Base-by-base conservation (phyloP, 148 eudicot species). In the Simmondsia chinensis region DNA sequence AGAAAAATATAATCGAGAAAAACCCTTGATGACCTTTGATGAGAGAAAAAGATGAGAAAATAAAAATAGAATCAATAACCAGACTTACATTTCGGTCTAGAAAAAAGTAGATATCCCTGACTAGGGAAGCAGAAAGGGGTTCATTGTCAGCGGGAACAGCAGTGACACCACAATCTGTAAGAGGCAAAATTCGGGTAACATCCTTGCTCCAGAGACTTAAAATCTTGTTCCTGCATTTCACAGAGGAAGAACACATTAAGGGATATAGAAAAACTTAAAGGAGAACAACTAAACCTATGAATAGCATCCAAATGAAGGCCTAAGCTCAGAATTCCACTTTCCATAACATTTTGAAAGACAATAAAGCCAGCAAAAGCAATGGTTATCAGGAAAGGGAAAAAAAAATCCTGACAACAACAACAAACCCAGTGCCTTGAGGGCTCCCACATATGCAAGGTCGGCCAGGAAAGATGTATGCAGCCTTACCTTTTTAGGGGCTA, bases 201-300 rank as follows among this genome's bases (percentile, higher is more conserved):
- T 93, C 94, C 68, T 80, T 83, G 65, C 69, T 83, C 99, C 99
- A 93, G 52, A 77, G 82, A 52, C 82, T 64, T 52, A 93, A 70
- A 46, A 93, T 93, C 61, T 64, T 70, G 70, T 93, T 83, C 80
- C 99, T 93, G 86, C 66, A 77, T 28, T 47, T 40, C 52, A 52
- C 16, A 48, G 52, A 52, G 22, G 32, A 54, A 57, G 30, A 55
- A 20, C n/a, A 46, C 33, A 14, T 39, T 20, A 46, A 47, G 19
- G 0, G 20, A 31, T n/a, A 57, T 9, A 24, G 2, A 59, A 15
- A 10, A 30, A 14, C 0, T 16, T 19, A 24, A 22, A 12, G 8
- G 15, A 43, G 31, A 50, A 23, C 15, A 13, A 2, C 15, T 16
- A 23, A 19, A 41, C 7, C 38, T 30, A n/a, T n/a, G n/a, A n/a